Evolutionary conservation across 371 early-diverging fungal species (phyloP), one percentile per base, ranked within the genome.

Genomic region (Coelomomyces lativittatus): DNA sequence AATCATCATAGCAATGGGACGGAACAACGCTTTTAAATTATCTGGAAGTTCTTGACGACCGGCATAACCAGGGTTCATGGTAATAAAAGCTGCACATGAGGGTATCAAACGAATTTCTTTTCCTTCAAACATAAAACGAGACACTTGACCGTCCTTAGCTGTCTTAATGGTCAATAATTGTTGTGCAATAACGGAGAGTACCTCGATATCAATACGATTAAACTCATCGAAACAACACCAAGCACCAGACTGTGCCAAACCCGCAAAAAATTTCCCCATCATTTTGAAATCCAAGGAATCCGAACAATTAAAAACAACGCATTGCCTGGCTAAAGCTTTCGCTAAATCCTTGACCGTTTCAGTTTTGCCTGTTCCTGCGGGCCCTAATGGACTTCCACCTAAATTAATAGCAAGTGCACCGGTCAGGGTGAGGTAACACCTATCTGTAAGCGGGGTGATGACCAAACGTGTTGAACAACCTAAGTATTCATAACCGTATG

Each of bases 221-320:
- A 76, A 79, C 51, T 79, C 79, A 56, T 79, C 79, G 51, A 79
- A 72, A 48, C 79, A 79, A 45, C 73, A 59, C 66, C 66, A 79
- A 1, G 71, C 67, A 3, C 70, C 71, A 10, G 60, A 67, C 47
- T 67, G 73, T 4, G 64, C 67, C 17, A 69, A 55, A 12, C 73
- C 76, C 3, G 66, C 62, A 66, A 79, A 76, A 62, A 79, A 70
- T 47, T 72, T 73, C 29, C 68, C 66, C 67, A 79, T 67, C 60
- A 75, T 73, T 39, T 64, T 69, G 55, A 70, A 68, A 50, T 74
- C 68, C 51, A 68, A 56, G 28, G 68, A 64, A 48, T 76, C 77
- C 32, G 66, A 67, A 56, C 79, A 79, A 56, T 77, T 76, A 57
- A 74, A 79, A 26, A 73, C 72, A 17, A 70, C 70, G 52, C 74